Base-by-base conservation (phyloP, 495 filamentous ascomycete genomes). In the Lentithecium fluviatile region DNA sequence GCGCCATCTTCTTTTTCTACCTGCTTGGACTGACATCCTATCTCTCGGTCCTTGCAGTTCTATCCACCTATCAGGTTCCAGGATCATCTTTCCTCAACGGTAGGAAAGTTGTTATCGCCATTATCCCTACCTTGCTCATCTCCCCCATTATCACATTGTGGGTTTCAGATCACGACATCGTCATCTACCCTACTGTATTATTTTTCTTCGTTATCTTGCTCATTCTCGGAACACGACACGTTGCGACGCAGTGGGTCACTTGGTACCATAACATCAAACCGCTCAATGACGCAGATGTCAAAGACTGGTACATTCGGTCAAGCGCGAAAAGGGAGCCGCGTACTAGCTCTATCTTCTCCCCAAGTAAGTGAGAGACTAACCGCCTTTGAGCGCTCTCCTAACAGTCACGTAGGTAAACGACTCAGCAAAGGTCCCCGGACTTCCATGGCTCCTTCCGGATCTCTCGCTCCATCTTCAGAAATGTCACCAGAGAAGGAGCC, bases 61-160 rank as follows among this genome's bases (percentile, higher is more conserved):
- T 84, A 21, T 79, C 82, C 24, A 82, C 76, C 38, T 83, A 82
- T 71, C 83, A 82, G 60, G 77, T 80, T 46, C 81, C 81, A 1
- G 80, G 80, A 1, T 78, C 77, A 5, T 55, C 70, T 0, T 85
- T 85, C 65, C 73, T 68, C 13, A 71, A 68, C 51, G 71, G 71
- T 23, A 58, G 71, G 47, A 59, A 45, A 32, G 50, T 67, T 13
- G 68, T 74, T 25, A 65, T 74, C 24, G 38, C 23, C 15, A 29
- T 68, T 34, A 60, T 74, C 38, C 71, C 71, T 6, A 68, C 69
- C 21, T 63, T 74, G 2, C 26, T 69, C 26, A 69, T 72, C 32
- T 72, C 71, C n/a, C 71, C 71, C 3, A 29, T 74, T 23, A 19
- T 71, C 15, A 74, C 71, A 13, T 2, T 67, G 12, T 72, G 37